A percentile compares a stretch with the other conserved stretches of the same genome.
phyloP scores from a whole-genome alignment of 371 early-diverging fungal genomes.

The Zychaea mexicana region DNA sequence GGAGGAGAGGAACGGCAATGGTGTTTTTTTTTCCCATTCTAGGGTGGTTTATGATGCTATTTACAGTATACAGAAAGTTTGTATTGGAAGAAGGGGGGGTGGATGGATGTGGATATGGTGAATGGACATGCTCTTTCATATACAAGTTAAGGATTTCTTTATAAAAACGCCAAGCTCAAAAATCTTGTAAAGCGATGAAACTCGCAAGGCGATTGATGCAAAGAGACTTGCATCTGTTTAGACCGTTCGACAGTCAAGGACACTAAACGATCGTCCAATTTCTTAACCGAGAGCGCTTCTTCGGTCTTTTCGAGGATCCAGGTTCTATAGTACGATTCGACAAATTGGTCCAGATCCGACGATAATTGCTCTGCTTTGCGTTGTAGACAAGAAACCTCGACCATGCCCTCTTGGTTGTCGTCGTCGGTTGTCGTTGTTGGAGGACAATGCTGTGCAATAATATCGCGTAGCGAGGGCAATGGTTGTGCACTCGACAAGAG shows the following conservation, averaged over 20 bases:
- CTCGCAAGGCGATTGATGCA: background rate
- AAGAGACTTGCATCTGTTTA: background rate
- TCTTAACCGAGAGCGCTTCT: background rate
- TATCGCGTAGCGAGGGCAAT: background rate
- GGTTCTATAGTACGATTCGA: background rate
- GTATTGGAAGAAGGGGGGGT: no score
- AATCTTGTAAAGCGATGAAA: background rate
- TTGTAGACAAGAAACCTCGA: background rate
- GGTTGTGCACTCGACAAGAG: background rate
- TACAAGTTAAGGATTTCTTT: no score
- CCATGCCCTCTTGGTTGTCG: background rate
- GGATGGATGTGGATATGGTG: no score
- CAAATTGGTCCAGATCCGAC: background rate
- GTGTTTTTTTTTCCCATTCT: no score
- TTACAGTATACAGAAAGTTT: no score
- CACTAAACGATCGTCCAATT: background rate
- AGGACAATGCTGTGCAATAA: background rate
- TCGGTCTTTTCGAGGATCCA: background rate
- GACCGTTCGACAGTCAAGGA: background rate
- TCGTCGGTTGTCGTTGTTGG: no score
- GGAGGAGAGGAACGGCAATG: no score
- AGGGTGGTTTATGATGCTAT: no score
- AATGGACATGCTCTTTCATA: no score
- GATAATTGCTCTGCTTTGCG: background rate
- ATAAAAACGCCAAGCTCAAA: background rate